A percentile compares a stretch with the other conserved stretches of the same genome.
phyloP scores from a whole-genome alignment of 2,329 filamentous ascomycete genomes.

The Colletotrichum zoysiae region DNA sequence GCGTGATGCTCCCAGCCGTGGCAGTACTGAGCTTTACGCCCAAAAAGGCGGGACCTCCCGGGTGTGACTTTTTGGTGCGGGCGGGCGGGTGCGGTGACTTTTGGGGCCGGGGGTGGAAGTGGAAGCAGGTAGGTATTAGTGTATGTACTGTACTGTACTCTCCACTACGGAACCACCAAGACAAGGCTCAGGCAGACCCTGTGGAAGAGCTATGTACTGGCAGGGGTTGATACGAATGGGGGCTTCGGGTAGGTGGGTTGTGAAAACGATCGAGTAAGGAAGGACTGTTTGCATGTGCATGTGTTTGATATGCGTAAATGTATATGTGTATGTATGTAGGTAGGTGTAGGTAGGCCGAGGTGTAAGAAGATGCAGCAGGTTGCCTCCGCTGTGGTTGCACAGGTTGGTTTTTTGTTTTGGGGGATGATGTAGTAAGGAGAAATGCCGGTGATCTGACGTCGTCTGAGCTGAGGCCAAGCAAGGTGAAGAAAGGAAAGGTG shows the following conservation, averaged over 20 bases:
- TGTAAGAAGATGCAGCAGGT: conserved; percentile 14
- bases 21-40: conserved; percentile 26
- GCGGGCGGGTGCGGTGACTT: conserved; percentile 27
- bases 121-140: conserved; percentile 8
- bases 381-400: not conserved
- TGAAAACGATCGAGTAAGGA: not conserved
- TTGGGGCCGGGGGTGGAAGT: too few species aligned
- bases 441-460: conserved; percentile 21
- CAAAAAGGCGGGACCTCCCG: conserved; percentile 35
- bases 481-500: conserved; percentile 19
- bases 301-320: not conserved
- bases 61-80: conserved; percentile 38
- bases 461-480: conserved; percentile 23
- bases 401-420: not conserved
- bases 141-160: not conserved
- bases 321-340: not conserved
- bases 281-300: conserved; percentile 34
- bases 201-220: conserved; percentile 19
- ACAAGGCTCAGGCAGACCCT: conserved; percentile 2
- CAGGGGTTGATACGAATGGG: conserved; percentile 7
- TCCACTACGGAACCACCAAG: conserved; percentile 18
- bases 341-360: not conserved
- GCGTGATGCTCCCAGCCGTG: conserved; percentile 40
- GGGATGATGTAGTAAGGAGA: conserved; percentile 22
- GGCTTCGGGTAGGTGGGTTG: not conserved